Conservation (phyloP, 768 basidiomycete genomes). For the Leucocoprinus birnbaumii region DNA sequence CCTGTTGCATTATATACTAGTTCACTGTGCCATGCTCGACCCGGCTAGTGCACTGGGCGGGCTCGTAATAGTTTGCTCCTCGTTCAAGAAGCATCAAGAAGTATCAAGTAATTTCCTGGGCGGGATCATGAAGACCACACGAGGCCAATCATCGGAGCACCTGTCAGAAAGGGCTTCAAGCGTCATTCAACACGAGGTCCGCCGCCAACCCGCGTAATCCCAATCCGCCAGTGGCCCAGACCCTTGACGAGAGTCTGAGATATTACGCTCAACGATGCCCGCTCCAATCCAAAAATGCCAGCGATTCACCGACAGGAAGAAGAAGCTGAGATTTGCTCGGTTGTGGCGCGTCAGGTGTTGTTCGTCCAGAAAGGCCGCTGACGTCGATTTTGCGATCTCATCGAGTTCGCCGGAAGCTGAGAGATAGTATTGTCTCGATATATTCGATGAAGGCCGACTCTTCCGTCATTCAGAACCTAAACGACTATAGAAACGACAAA, state of each 20-base stretch:
- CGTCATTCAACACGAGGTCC: background rate
- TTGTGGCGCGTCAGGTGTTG: too few species aligned
- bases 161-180: background rate
- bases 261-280: background rate
- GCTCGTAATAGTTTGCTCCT: background rate
- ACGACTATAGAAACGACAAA: background rate
- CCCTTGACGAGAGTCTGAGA: background rate
- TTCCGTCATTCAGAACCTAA: background rate
- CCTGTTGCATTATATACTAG: background rate
- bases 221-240: background rate
- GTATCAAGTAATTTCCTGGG: background rate
- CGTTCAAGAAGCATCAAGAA: background rate
- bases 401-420: background rate
- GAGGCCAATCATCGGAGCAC: background rate
- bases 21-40: background rate
- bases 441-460: background rate
- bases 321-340: too few species aligned
- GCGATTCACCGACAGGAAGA: too few species aligned
- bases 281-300: too few species aligned
- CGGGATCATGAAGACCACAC: background rate
- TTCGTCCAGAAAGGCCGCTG: background rate
- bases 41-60: too few species aligned
- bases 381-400: background rate
- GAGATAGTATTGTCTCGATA: background rate
- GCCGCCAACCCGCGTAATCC: background rate